Percentiles rank a stretch among this genome's conserved stretches.
phyloP scores from a whole-genome alignment of 148 eudicot genomes.

The Simmondsia chinensis region DNA sequence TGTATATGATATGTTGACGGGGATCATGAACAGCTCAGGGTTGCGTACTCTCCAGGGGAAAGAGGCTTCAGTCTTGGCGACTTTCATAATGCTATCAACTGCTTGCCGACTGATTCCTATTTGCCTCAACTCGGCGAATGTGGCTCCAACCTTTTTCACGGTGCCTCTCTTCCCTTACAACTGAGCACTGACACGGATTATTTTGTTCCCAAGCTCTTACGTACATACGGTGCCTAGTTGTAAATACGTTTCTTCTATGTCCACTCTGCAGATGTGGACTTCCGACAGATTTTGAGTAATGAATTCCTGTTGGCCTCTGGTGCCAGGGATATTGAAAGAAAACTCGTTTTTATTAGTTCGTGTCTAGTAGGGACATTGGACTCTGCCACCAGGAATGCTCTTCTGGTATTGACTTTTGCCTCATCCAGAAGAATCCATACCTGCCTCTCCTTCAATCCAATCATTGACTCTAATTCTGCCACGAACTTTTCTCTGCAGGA shows the following conservation, averaged over 20 bases:
- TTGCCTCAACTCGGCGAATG: conserved; percentile 28
- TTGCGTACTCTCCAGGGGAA: conserved; percentile 59
- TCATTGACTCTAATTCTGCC: conserved; percentile 1
- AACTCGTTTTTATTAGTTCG: conserved; percentile 52
- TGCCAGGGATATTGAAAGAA: conserved; percentile 41
- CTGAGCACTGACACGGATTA: conserved; percentile 2
- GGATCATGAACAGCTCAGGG: conserved; percentile 33
- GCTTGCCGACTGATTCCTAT: conserved; percentile 52
- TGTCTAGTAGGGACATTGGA: conserved; percentile 34
- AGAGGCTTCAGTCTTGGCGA: conserved; percentile 51
- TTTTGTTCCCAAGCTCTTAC: neutral
- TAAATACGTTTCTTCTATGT: neutral
- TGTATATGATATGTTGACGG: conserved; percentile 5
- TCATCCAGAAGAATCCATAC: neutral
- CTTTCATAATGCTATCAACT: conserved; percentile 68
- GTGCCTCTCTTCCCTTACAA: conserved; percentile 14
- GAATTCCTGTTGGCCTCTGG: conserved; percentile 38
- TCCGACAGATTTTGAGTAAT: conserved; percentile 35
- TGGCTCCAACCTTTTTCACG: conserved; percentile 29
- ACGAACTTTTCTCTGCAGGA: conserved; percentile 37
- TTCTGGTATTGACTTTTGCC: too few species aligned
- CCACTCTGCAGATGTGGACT: conserved; percentile 41
- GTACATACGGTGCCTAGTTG: conserved; percentile 1
- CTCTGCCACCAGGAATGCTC: conserved; percentile 28
- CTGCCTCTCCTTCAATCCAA: neutral